A percentile compares a stretch with the other conserved stretches of the same genome.
Evolutionary conservation across 805 yeast species (phyloP).

Genomic region (Candida saitoana): DNA sequence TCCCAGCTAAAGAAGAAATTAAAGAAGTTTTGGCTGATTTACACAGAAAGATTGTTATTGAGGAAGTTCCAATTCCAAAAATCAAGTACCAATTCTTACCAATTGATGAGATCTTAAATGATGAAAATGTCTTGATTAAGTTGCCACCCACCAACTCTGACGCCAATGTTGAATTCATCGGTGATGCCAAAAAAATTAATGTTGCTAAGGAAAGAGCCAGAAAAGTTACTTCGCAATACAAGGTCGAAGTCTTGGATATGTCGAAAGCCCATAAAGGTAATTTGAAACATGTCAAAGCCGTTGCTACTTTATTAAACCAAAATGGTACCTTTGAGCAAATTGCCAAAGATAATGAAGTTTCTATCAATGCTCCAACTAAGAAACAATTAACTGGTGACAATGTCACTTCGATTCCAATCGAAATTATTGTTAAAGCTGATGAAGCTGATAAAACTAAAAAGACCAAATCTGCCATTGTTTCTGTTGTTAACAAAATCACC

Average conservation of each 20-base stretch:
- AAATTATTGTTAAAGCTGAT: constrained; percentile 50
- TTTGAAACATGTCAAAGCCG: constrained; percentile 66
- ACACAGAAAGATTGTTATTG: constrained; percentile 43
- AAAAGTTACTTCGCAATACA: constrained; percentile 52
- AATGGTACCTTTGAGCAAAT: constrained; percentile 45
- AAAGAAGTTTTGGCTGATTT: constrained; percentile 43
- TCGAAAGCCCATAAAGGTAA: constrained; percentile 86
- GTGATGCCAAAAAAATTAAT: constrained; percentile 51
- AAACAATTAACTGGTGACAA: constrained; percentile 36
- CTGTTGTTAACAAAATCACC: constrained; percentile 64
- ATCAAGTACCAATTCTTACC: constrained; percentile 68
- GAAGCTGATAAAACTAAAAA: constrained; percentile 50
- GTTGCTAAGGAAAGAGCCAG: constrained; percentile 64
- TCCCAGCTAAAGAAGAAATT: constrained; percentile 51
- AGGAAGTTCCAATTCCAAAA: constrained; percentile 61
- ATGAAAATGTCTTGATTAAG: constrained; percentile 54
- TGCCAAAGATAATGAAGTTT: constrained; percentile 32
- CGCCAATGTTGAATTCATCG: constrained; percentile 56
- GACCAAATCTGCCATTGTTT: constrained; percentile 70
- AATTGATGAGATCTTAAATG: constrained; percentile 46
- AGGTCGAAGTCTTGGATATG: constrained; percentile 70
- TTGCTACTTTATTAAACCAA: constrained; percentile 63
- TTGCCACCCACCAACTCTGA: constrained; percentile 49
- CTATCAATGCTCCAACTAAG: constrained; percentile 37
- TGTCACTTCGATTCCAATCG: constrained; percentile 48